Evolutionary conservation across 441 rosid genomes (phyloP).

Genomic region (Populus trichocarpa): DNA sequence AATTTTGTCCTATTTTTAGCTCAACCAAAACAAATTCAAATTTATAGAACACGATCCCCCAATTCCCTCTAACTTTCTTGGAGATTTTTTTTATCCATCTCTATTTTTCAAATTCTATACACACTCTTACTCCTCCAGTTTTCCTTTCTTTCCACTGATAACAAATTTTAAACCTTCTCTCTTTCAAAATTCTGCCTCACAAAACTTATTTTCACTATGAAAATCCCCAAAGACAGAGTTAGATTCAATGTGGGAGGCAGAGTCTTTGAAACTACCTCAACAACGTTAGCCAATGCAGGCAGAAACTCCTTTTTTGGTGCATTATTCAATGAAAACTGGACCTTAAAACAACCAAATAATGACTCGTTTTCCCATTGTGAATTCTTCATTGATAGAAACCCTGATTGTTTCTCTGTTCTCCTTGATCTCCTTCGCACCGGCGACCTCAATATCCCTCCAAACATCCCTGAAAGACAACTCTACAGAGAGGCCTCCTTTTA

Average conservation of each 20-base stretch:
- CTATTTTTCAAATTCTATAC: background rate
- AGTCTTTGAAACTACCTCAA: conserved; percentile 78
- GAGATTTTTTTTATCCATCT: conserved; percentile 8
- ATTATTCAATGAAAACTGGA: conserved; percentile 75
- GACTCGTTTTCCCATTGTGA: conserved; percentile 25
- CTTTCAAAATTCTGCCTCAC: background rate
- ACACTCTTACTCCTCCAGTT: background rate
- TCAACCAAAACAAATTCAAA: background rate
- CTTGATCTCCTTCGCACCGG: conserved; percentile 97
- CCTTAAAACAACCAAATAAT: conserved; percentile 24
- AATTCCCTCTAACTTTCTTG: conserved; percentile 25
- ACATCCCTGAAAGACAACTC: conserved; percentile 61
- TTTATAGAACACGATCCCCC: background rate
- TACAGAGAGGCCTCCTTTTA: conserved; percentile 78
- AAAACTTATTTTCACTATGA: conserved; percentile 40
- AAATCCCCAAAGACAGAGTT: conserved; percentile 58
- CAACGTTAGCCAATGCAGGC: conserved; percentile 89
- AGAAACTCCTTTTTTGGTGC: conserved; percentile 84
- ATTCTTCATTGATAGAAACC: conserved; percentile 75
- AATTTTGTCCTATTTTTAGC: background rate
- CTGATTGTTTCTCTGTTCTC: conserved; percentile 80
- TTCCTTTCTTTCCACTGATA: background rate
- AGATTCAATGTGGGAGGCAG: conserved; percentile 90
- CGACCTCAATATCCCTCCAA: conserved; percentile 64
- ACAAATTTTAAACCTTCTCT: background rate